phyloP scores from a whole-genome alignment of 257 asterid genomes.

The Solanum arcanum region DNA sequence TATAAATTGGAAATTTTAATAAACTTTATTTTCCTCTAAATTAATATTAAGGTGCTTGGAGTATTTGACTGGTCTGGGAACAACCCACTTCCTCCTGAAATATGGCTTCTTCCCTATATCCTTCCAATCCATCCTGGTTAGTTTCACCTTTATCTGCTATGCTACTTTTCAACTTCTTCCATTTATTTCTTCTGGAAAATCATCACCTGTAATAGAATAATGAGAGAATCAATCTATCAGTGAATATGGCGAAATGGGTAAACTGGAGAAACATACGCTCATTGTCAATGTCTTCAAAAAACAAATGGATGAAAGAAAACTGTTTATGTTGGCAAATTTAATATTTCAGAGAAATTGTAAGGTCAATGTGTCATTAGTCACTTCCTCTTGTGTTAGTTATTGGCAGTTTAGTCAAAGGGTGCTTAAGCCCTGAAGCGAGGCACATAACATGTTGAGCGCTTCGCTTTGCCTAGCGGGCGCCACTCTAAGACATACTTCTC shows the following conservation, averaged over 20 bases:
- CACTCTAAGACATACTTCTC: neutral
- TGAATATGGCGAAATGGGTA: neutral
- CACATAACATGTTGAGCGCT: neutral
- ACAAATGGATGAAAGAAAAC: neutral
- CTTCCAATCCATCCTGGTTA: constrained; percentile 97
- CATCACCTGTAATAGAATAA: neutral
- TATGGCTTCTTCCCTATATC: constrained; percentile 80
- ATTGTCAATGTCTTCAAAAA: neutral
- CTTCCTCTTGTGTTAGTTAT: neutral
- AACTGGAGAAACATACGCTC: neutral
- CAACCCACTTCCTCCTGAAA: constrained; percentile 98
- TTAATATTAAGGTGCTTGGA: constrained; percentile 74
- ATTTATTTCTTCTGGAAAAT: neutral
- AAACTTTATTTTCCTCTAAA: neutral
- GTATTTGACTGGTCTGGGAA: constrained; percentile 97
- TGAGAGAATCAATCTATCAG: neutral
- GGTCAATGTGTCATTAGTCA: neutral
- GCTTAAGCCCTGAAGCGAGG: neutral
- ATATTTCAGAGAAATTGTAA: neutral
- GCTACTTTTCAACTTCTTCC: neutral
- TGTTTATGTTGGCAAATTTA: neutral
- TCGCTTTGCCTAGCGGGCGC: neutral
- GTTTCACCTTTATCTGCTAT: neutral
- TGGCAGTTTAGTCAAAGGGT: neutral
- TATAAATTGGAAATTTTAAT: neutral